These are phyloP conservation scores for Ceratobasidium theobromae DNA, from an alignment of 1,284 basidiomycete species.

Conservation along the genomic window DNA sequence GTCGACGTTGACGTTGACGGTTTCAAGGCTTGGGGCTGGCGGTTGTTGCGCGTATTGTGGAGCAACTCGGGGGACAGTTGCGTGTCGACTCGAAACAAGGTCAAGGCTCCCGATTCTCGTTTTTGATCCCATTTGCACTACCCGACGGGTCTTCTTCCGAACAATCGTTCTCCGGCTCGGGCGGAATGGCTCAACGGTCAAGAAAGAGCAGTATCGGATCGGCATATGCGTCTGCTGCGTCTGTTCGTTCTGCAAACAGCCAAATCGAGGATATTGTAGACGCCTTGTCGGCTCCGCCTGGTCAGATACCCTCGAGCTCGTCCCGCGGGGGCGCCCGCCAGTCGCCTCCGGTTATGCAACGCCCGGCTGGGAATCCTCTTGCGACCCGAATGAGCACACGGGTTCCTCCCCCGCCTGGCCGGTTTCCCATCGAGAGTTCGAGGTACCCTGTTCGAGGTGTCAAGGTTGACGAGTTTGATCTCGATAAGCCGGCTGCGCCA, in stretches of 20 bases:
- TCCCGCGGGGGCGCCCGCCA: neutral
- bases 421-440: conserved; percentile 45
- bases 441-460: conserved; percentile 47
- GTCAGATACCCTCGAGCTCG: conserved; percentile 44
- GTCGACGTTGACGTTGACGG: neutral
- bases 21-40: conserved; percentile 75
- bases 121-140: conserved; percentile 62
- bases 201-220: conserved; percentile 24
- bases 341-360: conserved; percentile 23
- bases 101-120: conserved; percentile 73
- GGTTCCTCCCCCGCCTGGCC: conserved; percentile 34
- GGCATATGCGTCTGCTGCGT: conserved; percentile 17
- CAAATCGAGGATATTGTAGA: conserved; percentile 66
- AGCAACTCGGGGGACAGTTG: conserved; percentile 77
- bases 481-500: conserved; percentile 40
- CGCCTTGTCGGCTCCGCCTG: conserved; percentile 50
- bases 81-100: conserved; percentile 73
- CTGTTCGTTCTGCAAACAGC: conserved; percentile 20
- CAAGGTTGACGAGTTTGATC: conserved; percentile 47
- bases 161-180: conserved; percentile 19
- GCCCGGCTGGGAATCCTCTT: neutral
- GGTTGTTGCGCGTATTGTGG: conserved; percentile 80
- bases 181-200: conserved; percentile 3
- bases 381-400: neutral
- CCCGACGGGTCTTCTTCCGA: conserved; percentile 35